phyloP scores from a whole-genome alignment of 805 yeast species.

The Jamesozyma piceae region DNA sequence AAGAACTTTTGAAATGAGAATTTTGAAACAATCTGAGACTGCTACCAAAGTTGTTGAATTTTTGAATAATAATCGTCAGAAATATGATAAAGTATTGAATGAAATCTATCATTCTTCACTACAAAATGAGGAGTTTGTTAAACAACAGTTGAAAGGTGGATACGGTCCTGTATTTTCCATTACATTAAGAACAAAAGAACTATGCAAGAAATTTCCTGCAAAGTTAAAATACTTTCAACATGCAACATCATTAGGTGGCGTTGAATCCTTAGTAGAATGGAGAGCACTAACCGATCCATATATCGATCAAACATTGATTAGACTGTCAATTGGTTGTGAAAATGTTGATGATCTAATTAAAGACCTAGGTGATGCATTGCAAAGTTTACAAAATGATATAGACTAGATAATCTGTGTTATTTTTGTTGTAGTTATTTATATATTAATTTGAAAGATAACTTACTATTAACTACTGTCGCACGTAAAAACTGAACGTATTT shows the following conservation, averaged over 20 bases:
- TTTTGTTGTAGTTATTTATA: neutral
- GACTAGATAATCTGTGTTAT: neutral
- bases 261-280: conserved; percentile 88
- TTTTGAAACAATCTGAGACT: conserved; percentile 52
- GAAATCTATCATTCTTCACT: conserved; percentile 63
- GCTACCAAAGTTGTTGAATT: conserved; percentile 54
- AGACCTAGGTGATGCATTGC: conserved; percentile 60
- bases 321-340: conserved; percentile 79
- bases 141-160: conserved; percentile 56
- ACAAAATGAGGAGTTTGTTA: conserved; percentile 61
- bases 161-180: conserved; percentile 72
- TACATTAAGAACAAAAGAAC: conserved; percentile 38
- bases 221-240: conserved; percentile 67
- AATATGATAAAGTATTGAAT: conserved; percentile 39
- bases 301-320: conserved; percentile 48
- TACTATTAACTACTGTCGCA: too few relatives aligned
- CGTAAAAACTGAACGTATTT: too few relatives aligned
- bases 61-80: conserved; percentile 40
- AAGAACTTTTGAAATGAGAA: conserved; percentile 69
- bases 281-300: conserved; percentile 61
- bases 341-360: conserved; percentile 63
- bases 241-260: conserved; percentile 90
- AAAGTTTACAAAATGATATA: conserved; percentile 8
- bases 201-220: conserved; percentile 58
- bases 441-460: too few relatives aligned